Conservation (phyloP, 2,329 filamentous ascomycete genomes). For the Cadophora gregata region DNA sequence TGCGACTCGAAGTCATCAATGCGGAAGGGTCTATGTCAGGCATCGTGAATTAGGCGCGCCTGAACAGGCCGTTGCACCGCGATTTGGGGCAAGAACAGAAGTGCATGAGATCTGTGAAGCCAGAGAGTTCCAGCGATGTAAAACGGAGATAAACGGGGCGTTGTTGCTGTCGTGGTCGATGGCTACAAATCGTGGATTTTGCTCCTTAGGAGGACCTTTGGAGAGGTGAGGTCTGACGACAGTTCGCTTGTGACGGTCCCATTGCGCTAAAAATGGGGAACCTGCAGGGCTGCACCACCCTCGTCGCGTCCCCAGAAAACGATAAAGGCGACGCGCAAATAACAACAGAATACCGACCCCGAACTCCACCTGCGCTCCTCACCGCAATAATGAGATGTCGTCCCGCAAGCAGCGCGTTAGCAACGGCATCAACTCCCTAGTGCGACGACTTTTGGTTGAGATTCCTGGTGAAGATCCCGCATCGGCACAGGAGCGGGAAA, state of each 20-base stretch:
- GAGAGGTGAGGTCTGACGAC: constrained; percentile 35
- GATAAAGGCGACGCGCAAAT: constrained; percentile 9
- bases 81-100: constrained; percentile 34
- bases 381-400: constrained; percentile 44
- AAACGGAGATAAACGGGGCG: constrained; percentile 34
- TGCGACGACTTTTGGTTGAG: constrained; percentile 74
- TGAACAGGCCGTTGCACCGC: constrained; percentile 38
- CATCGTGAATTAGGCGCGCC: constrained; percentile 52
- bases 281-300: background rate
- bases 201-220: constrained; percentile 6
- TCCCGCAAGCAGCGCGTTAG: constrained; percentile 67
- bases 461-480: constrained; percentile 70
- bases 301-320: constrained; percentile 16
- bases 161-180: constrained; percentile 25
- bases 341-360: background rate
- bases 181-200: constrained; percentile 27
- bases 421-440: constrained; percentile 79
- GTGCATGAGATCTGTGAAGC: constrained; percentile 39
- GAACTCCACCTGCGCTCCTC: background rate
- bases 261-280: background rate
- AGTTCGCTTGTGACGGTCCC: background rate
- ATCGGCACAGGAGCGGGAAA: constrained; percentile 71
- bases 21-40: constrained; percentile 71
- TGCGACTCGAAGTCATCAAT: constrained; percentile 62
- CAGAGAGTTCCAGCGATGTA: constrained; percentile 35